Evolutionary conservation across 345 rosid species (phyloP), one percentile per base, ranked within the genome.

Genomic region (Hibiscus syriacus): DNA sequence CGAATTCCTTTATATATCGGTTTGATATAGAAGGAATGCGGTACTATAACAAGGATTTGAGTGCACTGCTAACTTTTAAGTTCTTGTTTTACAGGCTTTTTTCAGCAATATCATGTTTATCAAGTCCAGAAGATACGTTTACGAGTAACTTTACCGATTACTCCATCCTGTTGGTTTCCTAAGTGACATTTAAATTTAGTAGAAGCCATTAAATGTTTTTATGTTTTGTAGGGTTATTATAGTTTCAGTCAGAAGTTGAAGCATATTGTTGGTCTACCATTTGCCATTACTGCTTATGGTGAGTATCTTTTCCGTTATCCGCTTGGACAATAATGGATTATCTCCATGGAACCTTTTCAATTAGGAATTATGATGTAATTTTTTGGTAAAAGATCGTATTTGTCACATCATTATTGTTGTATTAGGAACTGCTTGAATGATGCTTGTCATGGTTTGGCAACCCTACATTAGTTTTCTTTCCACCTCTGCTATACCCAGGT

Each of bases 241-340:
- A 90, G 93, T 84, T 71, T 90, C 85, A 92, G 98, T 78, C 93
- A 90, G 84, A 92, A 92, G 81, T 77, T 92, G 84, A 92, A 92
- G 91, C 93, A 92, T 76, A 74, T 92, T 71, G 98, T 90, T 69
- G 92, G 96, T 50, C 80, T 90, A 30, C 93, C 97, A 34, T 92
- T 92, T 78, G 92, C 98, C 55, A 81, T 90, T 55, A 79, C 90
- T 71, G 86, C 97, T 22, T 92, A 92, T 76, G 98, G 98, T 90
- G 77, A 68, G 70, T 55, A 20, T 19, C 30, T 53, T 10, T 73
- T 29, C 12, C 5, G 23, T 41, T 41, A 23, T 25, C 22, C 53
- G 6, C 34, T 14, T 3, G 12, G 25, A 14, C 4, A 13, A 41
- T 62, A 43, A 20, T 23, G 19, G 13, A 13, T 39, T 43, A 62